Evolutionary conservation across 495 filamentous ascomycete genomes (phyloP), one percentile per base, ranked within the genome.

Genomic region (Mycothermus thermophilus): DNA sequence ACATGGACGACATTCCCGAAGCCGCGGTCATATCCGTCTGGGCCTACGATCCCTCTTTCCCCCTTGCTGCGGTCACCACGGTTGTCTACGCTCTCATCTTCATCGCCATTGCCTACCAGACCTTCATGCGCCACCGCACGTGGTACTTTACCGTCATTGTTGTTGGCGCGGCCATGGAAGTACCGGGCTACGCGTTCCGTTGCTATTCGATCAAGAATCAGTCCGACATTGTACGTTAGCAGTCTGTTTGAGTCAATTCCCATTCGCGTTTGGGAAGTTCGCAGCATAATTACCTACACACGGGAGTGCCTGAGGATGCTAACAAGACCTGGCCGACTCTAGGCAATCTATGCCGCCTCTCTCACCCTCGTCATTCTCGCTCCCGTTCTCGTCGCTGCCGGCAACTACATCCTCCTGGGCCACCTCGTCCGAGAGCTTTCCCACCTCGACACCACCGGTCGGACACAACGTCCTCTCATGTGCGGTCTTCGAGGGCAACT

Each of bases 311-410:
- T n/a, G n/a, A n/a, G n/a, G n/a, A n/a, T n/a, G n/a, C n/a, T n/a
- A n/a, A n/a, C n/a, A n/a, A n/a, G n/a, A n/a, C n/a, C n/a, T n/a
- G n/a, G n/a, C n/a, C n/a, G n/a, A n/a, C n/a, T n/a, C n/a, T n/a
- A 72, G 49, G 67, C 62, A 45, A 67, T 69, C 53, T 69, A 66
- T 54, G 66, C 71, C 27, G 57, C 69, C n/a, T 59, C 62, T 7
- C 64, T 69, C 11, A 64, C 67, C 8, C 65, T 74, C 25, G 56
- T 71, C 43, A 55, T 72, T 40, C 50, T 60, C 14, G 69, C 68
- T 0, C 59, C 54, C 6, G 60, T 74, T 28, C 66, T 72, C 40
- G 58, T 61, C 4, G 41, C 48, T 10, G 48, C 48, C 1, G 48
- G 48, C 8, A 47, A 51, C 35, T 74, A 72, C 44, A 70, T 72